Evolutionary conservation across 257 asterid genomes (phyloP).

Genomic region (Primulina huaijiensis): DNA sequence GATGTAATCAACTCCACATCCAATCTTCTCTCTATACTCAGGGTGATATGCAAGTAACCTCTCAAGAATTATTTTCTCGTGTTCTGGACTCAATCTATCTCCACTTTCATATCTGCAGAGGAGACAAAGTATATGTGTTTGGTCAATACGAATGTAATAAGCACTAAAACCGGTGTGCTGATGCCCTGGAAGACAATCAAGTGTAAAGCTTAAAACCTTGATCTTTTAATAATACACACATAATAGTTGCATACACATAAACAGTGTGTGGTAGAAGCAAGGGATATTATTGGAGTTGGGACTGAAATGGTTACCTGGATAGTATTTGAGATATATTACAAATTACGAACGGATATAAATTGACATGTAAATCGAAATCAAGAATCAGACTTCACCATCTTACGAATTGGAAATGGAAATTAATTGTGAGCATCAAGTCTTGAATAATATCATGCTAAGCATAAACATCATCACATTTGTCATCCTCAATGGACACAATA

Average conservation of each 20-base stretch:
- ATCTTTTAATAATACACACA: not conserved
- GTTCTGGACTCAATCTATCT: slow-evolving; percentile 73
- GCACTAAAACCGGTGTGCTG: not conserved
- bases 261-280: not conserved
- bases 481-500: not conserved
- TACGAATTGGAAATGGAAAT: slow-evolving; percentile 7
- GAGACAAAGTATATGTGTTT: slow-evolving; percentile 14
- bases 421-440: not conserved
- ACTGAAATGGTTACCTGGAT: not conserved
- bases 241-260: slow-evolving; percentile 8
- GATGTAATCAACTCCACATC: slow-evolving; percentile 45
- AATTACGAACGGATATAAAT: too few species aligned
- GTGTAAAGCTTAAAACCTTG: slow-evolving; percentile 7
- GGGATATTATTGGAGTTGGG: not conserved
- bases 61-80: slow-evolving; percentile 67
- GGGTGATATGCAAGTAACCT: slow-evolving; percentile 66
- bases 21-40: slow-evolving; percentile 41
- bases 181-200: not conserved
- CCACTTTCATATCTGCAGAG: slow-evolving; percentile 71
- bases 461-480: not conserved
- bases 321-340: not conserved
- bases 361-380: not conserved
- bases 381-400: not conserved
- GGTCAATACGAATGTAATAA: not conserved
- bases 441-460: not conserved